Evolutionary conservation across 805 yeast species (phyloP).

Genomic region (Yamadazyma takamatsuzukensis): DNA sequence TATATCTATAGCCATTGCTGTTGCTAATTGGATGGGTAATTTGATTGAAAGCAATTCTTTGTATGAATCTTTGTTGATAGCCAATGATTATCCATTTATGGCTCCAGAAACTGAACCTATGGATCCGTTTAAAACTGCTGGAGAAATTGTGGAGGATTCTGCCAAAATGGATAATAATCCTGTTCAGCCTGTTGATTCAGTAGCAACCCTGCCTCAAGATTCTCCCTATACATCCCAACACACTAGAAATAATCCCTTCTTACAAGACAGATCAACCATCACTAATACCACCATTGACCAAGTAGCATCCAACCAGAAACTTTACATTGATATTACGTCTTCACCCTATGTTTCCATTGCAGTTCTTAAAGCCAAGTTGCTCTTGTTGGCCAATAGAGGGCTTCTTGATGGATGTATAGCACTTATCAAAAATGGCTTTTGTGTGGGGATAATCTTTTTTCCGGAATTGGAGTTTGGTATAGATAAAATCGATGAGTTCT

Average conservation of each 20-base stretch:
- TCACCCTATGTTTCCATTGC: slow-evolving; percentile 31
- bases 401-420: slow-evolving; percentile 54
- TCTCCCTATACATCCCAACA: background rate
- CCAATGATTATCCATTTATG: slow-evolving; percentile 53
- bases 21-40: slow-evolving; percentile 55
- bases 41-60: slow-evolving; percentile 48
- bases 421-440: slow-evolving; percentile 30
- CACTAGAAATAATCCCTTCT: slow-evolving; percentile 1
- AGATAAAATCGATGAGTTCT: slow-evolving; percentile 37
- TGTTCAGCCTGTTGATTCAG: background rate
- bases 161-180: slow-evolving; percentile 10
- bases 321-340: slow-evolving; percentile 34
- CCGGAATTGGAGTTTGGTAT: slow-evolving; percentile 51
- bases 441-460: slow-evolving; percentile 46
- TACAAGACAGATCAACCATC: slow-evolving; percentile 2
- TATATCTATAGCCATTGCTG: slow-evolving; percentile 51
- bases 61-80: slow-evolving; percentile 45
- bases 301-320: slow-evolving; percentile 3
- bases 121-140: slow-evolving; percentile 24
- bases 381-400: slow-evolving; percentile 35
- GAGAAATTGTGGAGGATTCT: slow-evolving; percentile 31
- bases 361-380: slow-evolving; percentile 30
- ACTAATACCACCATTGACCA: background rate
- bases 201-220: background rate
- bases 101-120: slow-evolving; percentile 37